Base-by-base conservation (phyloP, 371 early-diverging fungal genomes). In the Mucor saturninus region DNA sequence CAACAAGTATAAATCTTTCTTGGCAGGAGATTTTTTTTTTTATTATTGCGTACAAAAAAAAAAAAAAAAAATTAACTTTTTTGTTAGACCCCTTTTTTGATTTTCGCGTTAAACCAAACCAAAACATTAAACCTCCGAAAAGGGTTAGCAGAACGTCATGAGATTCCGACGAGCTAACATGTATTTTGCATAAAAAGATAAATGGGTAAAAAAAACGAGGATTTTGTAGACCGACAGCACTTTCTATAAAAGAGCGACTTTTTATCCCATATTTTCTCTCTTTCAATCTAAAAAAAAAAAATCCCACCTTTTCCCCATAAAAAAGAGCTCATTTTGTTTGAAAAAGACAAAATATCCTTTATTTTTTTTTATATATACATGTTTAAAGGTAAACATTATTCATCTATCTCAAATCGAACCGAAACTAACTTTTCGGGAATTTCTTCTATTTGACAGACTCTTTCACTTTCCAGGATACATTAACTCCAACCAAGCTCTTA, bases 401-500 rank as follows among this genome's bases (percentile, higher is more conserved):
- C 14, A 30, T 40, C 37, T 26, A 28, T 30, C 50, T 63, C 58
- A 51, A 64, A 64, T 58, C 45, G 45, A 53, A 64, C 64, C 64
- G 58, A 64, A 51, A 56, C 45, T 43, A 56, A 56, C 32, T 35
- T 59, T 10, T 61, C 61, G 61, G 61, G 43, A 30, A 52, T 52
- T n/a, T 61, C 5, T 50, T 8, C 8, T 8, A 35, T 35, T 35
- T 35, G 35, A 35, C 8, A 35, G 35, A 35, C 35, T 35, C 35
- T 21, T 50, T 50, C 30, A 29, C 13, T 50, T 28, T n/a, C 15
- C n/a, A 45, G 46, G 45, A 45, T 49, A 42, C 58, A 15, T 52
- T 68, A 29, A 68, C 68, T 30, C 68, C 68, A 26, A 68, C 60
- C 6, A 58, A 55, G 10, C 51, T 68, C 38, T 26, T 68, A n/a